Evolutionary conservation across 2,329 filamentous ascomycete genomes (phyloP), one percentile per base, ranked within the genome.

Genomic region (Beauveria medogensis): DNA sequence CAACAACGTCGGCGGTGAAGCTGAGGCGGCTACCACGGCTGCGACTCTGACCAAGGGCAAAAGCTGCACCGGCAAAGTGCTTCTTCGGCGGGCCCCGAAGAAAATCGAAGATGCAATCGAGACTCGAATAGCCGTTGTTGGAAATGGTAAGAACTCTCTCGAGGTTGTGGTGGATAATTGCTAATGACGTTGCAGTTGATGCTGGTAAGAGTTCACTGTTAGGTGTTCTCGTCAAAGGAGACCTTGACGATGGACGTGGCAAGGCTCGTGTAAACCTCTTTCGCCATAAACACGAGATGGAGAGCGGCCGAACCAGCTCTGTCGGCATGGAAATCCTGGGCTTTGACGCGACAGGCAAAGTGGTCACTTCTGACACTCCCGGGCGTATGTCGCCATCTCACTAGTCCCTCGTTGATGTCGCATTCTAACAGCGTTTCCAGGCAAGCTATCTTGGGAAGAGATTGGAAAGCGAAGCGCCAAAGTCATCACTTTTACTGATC

Each of bases 321-420:
- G 94, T 99, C 0, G 93, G 94, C 47, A 95, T 97, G 92, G 94
- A 99, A 74, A 97, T 97, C 64, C 92, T 97, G 88, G 94, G 94
- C 2, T 99, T 97, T 68, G 92, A 97, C 73, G 91, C 89, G 55
- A 82, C 83, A 60, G 93, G 94, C 30, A 85, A 92, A 28, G 88
- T 96, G 30, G 83, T 97, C 18, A 84, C 86, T 18, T 93, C 90
- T 44, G 89, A 89, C 62, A 89, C 88, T 0, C 90, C 92, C 2
- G 93, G 92, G 1, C 85, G 94, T 72, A 91, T 88, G 76, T 73
- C 20, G 28, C 8, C 10, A 10, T 18, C 16, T 16, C 14, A 9
- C 26, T 7, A n/a, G 3, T 12, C 18, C 14, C 9, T 2, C 34
- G 8, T 2, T 14, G 30, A 24, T 28, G n/a, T 7, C 8, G 9